A percentile compares a stretch with the other conserved stretches of the same genome.
phyloP scores from a whole-genome alignment of 2,329 filamentous ascomycete genomes.

The Apiospora kogelbergensis region DNA sequence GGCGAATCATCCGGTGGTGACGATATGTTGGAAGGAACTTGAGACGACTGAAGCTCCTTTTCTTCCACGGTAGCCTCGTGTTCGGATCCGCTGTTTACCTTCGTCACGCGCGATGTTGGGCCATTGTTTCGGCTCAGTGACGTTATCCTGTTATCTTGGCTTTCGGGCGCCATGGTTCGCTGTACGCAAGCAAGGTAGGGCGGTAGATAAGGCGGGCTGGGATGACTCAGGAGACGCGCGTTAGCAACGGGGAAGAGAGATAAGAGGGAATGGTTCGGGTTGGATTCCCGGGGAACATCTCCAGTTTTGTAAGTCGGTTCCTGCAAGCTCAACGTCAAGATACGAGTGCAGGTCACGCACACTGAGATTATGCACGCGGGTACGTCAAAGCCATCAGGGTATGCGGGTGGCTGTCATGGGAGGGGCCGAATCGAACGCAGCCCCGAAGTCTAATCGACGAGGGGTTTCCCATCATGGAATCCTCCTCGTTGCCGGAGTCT shows the following conservation, averaged over 20 bases:
- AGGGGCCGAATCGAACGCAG: background rate
- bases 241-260: background rate
- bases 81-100: background rate
- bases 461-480: background rate
- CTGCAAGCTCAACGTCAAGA: background rate
- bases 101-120: background rate
- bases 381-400: background rate
- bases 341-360: background rate
- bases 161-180: background rate
- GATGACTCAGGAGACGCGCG: background rate
- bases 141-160: background rate
- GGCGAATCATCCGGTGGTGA: no score
- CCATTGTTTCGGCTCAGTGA: background rate
- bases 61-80: background rate
- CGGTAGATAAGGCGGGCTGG: background rate
- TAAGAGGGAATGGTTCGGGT: background rate
- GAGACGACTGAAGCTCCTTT: background rate
- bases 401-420: background rate
- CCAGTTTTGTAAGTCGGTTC: background rate
- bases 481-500: background rate
- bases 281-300: background rate
- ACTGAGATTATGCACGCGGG: background rate
- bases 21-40: no score
- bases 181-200: background rate
- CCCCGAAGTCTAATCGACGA: background rate